Conservation (phyloP, 345 rosid genomes). For the Rubroshorea leprosula region DNA sequence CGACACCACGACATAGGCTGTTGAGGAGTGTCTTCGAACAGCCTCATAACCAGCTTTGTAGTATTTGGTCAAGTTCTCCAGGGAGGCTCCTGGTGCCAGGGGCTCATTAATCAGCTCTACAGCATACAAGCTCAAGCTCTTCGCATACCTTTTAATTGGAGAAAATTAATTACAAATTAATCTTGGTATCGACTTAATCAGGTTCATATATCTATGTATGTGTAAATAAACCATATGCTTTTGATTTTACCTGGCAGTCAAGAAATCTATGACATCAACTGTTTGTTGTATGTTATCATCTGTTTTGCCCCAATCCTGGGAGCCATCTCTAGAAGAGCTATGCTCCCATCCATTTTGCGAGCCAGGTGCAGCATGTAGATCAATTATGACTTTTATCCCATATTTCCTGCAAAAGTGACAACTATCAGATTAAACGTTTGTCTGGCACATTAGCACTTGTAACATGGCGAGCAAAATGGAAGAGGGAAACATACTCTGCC, state of each 20-base stretch:
- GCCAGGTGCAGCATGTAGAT: conserved; percentile 60
- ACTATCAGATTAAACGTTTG: no score
- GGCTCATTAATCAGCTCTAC: conserved; percentile 58
- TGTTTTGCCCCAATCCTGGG: conserved; percentile 52
- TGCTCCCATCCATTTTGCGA: conserved; percentile 60
- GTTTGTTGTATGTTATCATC: conserved; percentile 40
- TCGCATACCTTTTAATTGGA: conserved; percentile 35
- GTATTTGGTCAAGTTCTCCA: conserved; percentile 26
- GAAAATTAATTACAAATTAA: no score
- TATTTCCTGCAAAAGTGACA: conserved; percentile 43
- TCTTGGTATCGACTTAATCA: no score
- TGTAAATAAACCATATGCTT: no score
- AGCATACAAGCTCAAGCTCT: conserved; percentile 41
- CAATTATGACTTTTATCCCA: conserved; percentile 37
- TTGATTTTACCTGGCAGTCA: conserved; percentile 35
- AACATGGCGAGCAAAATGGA: background rate
- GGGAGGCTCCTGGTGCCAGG: conserved; percentile 32
- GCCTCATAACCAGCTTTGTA: conserved; percentile 46
- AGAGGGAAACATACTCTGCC: conserved; percentile 36
- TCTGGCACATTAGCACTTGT: no score
- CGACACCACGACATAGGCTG: conserved; percentile 48
- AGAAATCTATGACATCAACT: conserved; percentile 43
- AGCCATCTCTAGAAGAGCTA: conserved; percentile 50
- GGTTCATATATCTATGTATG: no score
- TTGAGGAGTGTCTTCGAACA: conserved; percentile 37